Base-by-base conservation (phyloP, 106 monocot species). In the Posidonia australis region DNA sequence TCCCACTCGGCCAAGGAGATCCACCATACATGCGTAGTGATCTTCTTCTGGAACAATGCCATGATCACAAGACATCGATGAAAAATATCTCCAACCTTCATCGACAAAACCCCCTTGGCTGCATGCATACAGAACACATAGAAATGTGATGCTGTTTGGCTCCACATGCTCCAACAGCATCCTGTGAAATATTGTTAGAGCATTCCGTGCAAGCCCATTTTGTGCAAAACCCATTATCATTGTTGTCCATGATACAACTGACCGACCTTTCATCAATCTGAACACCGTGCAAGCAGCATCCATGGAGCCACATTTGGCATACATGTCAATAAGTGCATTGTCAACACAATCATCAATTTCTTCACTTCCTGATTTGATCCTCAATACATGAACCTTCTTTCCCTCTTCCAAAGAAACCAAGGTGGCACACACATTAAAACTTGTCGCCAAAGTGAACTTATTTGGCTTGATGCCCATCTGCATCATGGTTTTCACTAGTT, bases 281-380 rank as follows among this genome's bases (percentile, higher is more conserved):
- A 92, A 92, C 1, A 82, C 84, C 31, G 24, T 25, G 29, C 5
- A 14, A 5, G 92, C 84, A 27, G 51, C 69, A 62, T 77, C 58
- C 72, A 76, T 79, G 12, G 60, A 79, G 0, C 92, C 86, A 36
- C 92, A 92, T 45, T 84, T 92, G 0, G 84, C 74, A 43, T 92
- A 92, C 92, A 92, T 92, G 72, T 92, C 92, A 5, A 92, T 28
- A 4, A 87, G 75, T 0, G 92, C 84, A 62, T 92, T 84, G 42
- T 87, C 82, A 14, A 92, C 92, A 31, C 92, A 84, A 31, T 20
- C 66, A 60, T 92, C 86, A 2, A 78, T 52, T 16, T 67, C 77
- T 17, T 76, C 60, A 0, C 44, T 65, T 20, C 92, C 84, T 0
- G 82, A 63, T 63, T 92, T 92, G 10, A 92, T 68, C 30, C 75